phyloP scores from a whole-genome alignment of 2,329 filamentous ascomycete species.

The Phaeosphaeriaceae sp. region DNA sequence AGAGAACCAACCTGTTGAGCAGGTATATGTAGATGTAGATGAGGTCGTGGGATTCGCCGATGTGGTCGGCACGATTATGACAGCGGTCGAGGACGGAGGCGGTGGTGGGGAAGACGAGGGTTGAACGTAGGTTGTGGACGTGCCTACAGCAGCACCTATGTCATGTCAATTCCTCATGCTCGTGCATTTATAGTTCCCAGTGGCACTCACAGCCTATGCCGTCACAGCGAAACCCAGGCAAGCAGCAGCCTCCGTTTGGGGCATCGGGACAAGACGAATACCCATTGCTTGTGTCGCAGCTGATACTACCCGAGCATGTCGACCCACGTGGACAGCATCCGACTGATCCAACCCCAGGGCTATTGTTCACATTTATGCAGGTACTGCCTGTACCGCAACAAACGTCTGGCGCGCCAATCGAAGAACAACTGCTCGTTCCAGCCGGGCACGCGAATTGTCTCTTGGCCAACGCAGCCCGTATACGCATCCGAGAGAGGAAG shows the following conservation, averaged over 20 bases:
- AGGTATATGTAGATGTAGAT: constrained; percentile 48
- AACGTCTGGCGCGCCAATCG: constrained; percentile 71
- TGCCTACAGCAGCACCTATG: constrained; percentile 39
- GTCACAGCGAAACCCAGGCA: constrained; percentile 72
- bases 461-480: constrained; percentile 52
- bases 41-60: constrained; percentile 12
- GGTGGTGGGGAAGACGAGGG: constrained; percentile 39
- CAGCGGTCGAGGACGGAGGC: constrained; percentile 45
- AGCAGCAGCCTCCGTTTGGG: constrained; percentile 77
- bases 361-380: constrained; percentile 60
- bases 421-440: constrained; percentile 69
- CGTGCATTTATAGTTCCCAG: not conserved
- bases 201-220: constrained; percentile 71
- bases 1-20: constrained; percentile 54
- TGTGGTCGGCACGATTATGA: constrained; percentile 44
- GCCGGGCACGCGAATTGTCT: constrained; percentile 71
- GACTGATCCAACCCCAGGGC: constrained; percentile 70
- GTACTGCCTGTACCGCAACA: constrained; percentile 73
- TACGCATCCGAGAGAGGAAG: constrained; percentile 46
- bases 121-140: constrained; percentile 38
- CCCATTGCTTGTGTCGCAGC: constrained; percentile 64
- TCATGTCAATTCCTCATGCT: constrained; percentile 5
- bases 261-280: constrained; percentile 70
- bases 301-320: constrained; percentile 69
- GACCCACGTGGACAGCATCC: constrained; percentile 76